Percentiles rank a stretch among this genome's conserved stretches.
Evolutionary conservation across 148 eudicot species (phyloP).

Genomic region (Amaranthus cruentus): DNA sequence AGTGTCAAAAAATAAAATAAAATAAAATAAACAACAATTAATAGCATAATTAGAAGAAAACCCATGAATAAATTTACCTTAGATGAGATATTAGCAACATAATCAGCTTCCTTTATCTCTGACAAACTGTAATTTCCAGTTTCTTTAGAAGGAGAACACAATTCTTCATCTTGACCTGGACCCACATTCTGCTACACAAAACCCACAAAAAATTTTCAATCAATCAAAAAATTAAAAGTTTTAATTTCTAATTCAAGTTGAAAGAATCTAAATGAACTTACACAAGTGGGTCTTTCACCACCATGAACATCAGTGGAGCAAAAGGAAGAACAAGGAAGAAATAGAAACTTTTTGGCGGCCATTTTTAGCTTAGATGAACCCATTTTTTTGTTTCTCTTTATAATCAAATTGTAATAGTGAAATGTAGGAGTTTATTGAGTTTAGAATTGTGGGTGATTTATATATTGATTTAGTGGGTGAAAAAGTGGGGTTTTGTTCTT

Average conservation of each 20-base stretch:
- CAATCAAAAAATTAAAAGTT: background rate
- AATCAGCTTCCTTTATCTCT: constrained; percentile 26
- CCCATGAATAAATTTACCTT: constrained; percentile 26
- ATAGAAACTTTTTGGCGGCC: constrained; percentile 29
- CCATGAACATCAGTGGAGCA: constrained; percentile 17
- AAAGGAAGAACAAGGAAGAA: constrained; percentile 39
- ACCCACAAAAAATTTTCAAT: background rate
- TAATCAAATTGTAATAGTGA: background rate
- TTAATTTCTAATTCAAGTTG: background rate
- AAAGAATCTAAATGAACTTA: background rate
- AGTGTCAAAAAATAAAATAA: too few species aligned
- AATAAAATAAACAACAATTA: background rate
- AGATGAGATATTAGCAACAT: constrained; percentile 28
- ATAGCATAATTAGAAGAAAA: background rate
- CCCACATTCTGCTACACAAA: constrained; percentile 17
- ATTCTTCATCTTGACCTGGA: constrained; percentile 13
- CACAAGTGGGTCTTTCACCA: constrained; percentile 12
- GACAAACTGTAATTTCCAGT: constrained; percentile 13
- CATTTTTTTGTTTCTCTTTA: background rate
- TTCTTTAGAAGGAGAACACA: constrained; percentile 15
- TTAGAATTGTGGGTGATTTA: too few species aligned
- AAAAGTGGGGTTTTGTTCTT: constrained; percentile 1
- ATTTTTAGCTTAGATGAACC: constrained; percentile 36
- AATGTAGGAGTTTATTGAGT: background rate
- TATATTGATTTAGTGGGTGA: background rate